Evolutionary conservation across 2,329 filamentous ascomycete genomes (phyloP).

Genomic region (Pyricularia grisea): DNA sequence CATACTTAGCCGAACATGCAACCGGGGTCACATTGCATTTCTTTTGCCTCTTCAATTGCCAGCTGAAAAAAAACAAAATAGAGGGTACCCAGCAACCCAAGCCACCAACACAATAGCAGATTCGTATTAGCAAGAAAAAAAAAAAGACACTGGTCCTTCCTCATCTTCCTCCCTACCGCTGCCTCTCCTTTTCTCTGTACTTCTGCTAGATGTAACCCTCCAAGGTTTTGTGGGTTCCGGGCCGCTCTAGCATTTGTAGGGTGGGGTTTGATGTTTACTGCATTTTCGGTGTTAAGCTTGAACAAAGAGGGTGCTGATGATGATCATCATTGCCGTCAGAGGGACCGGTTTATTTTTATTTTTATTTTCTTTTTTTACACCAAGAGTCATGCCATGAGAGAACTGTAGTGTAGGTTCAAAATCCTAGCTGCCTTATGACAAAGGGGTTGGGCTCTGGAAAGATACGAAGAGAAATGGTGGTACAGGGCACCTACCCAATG

Average conservation of each 20-base stretch:
- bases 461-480: too few relatives aligned
- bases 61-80: neutral
- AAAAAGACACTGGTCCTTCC: too few relatives aligned
- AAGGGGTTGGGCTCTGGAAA: too few relatives aligned
- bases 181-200: neutral
- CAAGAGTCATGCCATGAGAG: neutral
- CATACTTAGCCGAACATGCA: neutral
- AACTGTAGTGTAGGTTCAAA: too few relatives aligned
- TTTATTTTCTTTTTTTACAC: too few relatives aligned
- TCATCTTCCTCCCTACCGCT: too few relatives aligned
- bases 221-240: neutral
- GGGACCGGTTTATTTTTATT: neutral
- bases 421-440: too few relatives aligned
- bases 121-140: neutral
- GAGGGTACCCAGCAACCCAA: too few relatives aligned
- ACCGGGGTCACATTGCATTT: neutral
- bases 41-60: neutral
- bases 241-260: neutral
- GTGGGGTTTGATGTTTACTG: too few relatives aligned
- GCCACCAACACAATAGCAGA: neutral
- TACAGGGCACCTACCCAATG: too few relatives aligned
- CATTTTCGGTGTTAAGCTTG: neutral
- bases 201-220: neutral
- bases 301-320: neutral
- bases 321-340: neutral